Base-by-base conservation (phyloP, 2,329 filamentous ascomycete genomes). In the Botrytis cinerea region DNA sequence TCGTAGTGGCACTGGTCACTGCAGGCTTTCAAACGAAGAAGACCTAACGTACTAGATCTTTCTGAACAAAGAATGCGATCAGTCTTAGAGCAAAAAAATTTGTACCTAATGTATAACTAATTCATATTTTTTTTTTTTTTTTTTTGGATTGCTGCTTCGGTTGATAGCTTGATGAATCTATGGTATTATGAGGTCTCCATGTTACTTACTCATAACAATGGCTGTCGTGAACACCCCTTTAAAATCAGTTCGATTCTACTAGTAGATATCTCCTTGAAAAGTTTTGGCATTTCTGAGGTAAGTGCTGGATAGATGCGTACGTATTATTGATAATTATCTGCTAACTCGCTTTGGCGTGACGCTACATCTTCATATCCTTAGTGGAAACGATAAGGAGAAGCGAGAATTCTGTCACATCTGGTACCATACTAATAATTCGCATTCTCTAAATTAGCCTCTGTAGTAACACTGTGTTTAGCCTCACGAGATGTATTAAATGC, bases 41-140 rank as follows among this genome's bases (percentile, higher is more conserved):
- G n/a, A n/a, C n/a, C 20, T 5, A n/a, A n/a, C 2, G 10, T 2
- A 51, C 22, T 38, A 38, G 1, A 14, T 51, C n/a, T 12, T 51
- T n/a, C 48, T 4, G 1, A 51, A 51, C 1, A n/a, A 51, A 6
- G 1, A n/a, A 51, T n/a, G 0, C 25, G 10, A 25, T 51, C 12
- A 0, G 2, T 6, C 5, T 14, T 14, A 14, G 25, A n/a, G n/a
- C 10, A 14, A 6, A n/a, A 10, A 51, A 14, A n/a, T n/a, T n/a
- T 1, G 10, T 14, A 51, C 48, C 2, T 0, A n/a, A 51, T 2
- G 1, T 14, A 51, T 51, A 1, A 51, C 10, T n/a, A 51, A n/a
- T 0, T 25, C 12, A 14, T n/a, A 1, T n/a, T 32, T 2, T 32
- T 0, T 51, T 6, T 51, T 6, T 14, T 4, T n/a, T 32, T 32